Evolutionary conservation across 2,329 filamentous ascomycete genomes (phyloP).

Genomic region (Fusarium tricinctum): DNA sequence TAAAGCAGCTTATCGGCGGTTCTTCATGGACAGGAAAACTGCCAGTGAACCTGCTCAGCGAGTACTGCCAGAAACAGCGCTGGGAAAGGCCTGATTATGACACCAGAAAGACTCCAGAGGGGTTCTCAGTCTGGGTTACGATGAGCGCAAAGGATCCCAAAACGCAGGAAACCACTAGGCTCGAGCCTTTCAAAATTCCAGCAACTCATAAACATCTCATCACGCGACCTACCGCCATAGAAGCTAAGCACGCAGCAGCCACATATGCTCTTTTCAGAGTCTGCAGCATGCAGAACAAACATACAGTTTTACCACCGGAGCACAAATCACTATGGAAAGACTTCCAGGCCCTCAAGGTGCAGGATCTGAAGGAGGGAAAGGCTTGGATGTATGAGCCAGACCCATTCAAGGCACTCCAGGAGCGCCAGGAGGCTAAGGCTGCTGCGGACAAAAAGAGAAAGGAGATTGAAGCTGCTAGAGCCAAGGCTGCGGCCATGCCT

Average conservation of each 20-base stretch:
- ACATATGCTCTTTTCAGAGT: conserved; percentile 92
- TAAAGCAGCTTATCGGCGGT: conserved; percentile 89
- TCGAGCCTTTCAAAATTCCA: conserved; percentile 88
- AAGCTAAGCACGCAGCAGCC: conserved; percentile 93
- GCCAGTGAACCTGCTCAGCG: conserved; percentile 91
- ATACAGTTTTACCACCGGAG: conserved; percentile 92
- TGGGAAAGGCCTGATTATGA: conserved; percentile 96
- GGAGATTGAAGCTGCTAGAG: conserved; percentile 76
- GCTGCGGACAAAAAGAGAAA: conserved; percentile 83
- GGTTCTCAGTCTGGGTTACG: conserved; percentile 85
- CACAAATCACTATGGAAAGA: conserved; percentile 94
- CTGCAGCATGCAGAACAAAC: conserved; percentile 94
- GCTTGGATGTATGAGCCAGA: conserved; percentile 96
- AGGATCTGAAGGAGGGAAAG: conserved; percentile 81
- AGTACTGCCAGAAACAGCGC: conserved; percentile 95
- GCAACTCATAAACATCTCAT: conserved; percentile 81
- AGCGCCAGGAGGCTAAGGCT: conserved; percentile 83
- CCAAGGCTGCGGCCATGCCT: conserved; percentile 75
- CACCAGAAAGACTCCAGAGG: conserved; percentile 79
- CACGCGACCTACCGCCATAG: conserved; percentile 82
- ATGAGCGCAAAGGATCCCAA: conserved; percentile 82
- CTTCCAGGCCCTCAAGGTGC: conserved; percentile 84
- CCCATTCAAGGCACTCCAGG: conserved; percentile 85
- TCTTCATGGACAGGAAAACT: conserved; percentile 98
- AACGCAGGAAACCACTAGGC: conserved; percentile 79